phyloP scores from a whole-genome alignment of 2,329 filamentous ascomycete genomes.

The Onygena corvina region DNA sequence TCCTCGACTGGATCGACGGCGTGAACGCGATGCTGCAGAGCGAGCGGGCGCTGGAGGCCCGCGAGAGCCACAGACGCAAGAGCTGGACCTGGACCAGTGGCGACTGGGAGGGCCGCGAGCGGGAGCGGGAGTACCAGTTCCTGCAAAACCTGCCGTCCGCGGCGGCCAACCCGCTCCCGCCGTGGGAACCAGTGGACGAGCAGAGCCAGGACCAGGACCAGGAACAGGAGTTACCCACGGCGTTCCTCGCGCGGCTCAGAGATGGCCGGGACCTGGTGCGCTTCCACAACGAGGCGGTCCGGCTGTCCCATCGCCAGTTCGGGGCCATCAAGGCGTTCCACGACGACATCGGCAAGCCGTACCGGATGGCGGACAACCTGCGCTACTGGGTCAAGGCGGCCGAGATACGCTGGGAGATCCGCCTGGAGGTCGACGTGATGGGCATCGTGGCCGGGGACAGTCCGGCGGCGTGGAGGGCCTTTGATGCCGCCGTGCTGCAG shows the following conservation, averaged over 20 bases:
- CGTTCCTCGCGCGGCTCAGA: constrained; percentile 61
- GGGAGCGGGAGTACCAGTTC: constrained; percentile 70
- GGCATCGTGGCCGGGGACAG: constrained; percentile 65
- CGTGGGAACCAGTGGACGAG: constrained; percentile 42
- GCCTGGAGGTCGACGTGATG: constrained; percentile 71
- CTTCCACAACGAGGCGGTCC: constrained; percentile 80
- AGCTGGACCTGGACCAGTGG: constrained; percentile 70
- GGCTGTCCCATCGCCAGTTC: constrained; percentile 73
- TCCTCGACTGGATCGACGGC: constrained; percentile 66
- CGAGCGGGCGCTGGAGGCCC: constrained; percentile 65
- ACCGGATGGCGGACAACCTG: constrained; percentile 84
- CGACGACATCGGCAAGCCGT: constrained; percentile 87
- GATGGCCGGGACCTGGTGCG: constrained; percentile 72
- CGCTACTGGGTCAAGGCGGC: constrained; percentile 94
- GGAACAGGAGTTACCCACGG: constrained; percentile 36
- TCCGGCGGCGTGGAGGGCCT: constrained; percentile 59
- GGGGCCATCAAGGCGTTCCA: constrained; percentile 82
- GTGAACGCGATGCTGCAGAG: constrained; percentile 64
- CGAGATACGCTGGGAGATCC: constrained; percentile 83
- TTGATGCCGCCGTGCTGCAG: constrained; percentile 67
- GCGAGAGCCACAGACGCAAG: constrained; percentile 58
- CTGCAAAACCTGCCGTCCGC: constrained; percentile 57
- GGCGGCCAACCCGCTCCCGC: constrained; percentile 47
- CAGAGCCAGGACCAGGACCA: background rate
- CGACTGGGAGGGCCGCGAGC: constrained; percentile 63